phyloP scores from a whole-genome alignment of 805 yeast genomes.

The Peterozyma toletana region DNA sequence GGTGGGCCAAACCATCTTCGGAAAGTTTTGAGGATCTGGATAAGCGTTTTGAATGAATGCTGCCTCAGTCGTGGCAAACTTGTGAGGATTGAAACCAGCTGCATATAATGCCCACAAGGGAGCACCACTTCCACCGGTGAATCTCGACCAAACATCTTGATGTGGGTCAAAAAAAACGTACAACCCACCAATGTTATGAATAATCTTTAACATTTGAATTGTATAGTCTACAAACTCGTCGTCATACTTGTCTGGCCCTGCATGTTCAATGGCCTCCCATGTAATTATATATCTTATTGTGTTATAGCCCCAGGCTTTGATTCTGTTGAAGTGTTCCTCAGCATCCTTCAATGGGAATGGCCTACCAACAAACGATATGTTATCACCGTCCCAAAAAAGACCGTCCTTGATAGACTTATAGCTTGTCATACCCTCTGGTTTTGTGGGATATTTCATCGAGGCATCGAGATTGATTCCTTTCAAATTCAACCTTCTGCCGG shows the following conservation, averaged over 20 bases:
- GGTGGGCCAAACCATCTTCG: conserved; percentile 91
- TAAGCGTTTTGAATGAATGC: conserved; percentile 66
- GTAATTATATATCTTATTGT: conserved; percentile 69
- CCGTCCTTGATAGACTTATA: conserved; percentile 28
- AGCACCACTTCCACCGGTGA: conserved; percentile 87
- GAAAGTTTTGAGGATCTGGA: conserved; percentile 40
- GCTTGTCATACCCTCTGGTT: conserved; percentile 40
- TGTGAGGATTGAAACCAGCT: conserved; percentile 76
- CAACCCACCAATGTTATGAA: conserved; percentile 60
- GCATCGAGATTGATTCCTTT: conserved; percentile 83
- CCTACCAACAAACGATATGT: conserved; percentile 73
- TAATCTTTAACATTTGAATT: conserved; percentile 47
- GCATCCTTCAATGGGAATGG: conserved; percentile 79
- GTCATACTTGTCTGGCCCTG: conserved; percentile 81
- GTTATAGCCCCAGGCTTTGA: conserved; percentile 79
- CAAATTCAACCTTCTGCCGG: conserved; percentile 55
- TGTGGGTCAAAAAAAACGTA: conserved; percentile 84
- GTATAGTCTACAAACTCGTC: conserved; percentile 68
- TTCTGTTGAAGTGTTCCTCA: conserved; percentile 54
- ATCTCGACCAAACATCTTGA: conserved; percentile 92
- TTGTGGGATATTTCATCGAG: conserved; percentile 59
- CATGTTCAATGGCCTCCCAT: conserved; percentile 92
- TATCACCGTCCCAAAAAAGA: conserved; percentile 62
- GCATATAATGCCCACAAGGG: conserved; percentile 90
- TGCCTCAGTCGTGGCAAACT: conserved; percentile 69